These are phyloP conservation scores for Blastomyces parvus DNA, from an alignment of 2,329 filamentous ascomycete genomes.

Conservation along the genomic window DNA sequence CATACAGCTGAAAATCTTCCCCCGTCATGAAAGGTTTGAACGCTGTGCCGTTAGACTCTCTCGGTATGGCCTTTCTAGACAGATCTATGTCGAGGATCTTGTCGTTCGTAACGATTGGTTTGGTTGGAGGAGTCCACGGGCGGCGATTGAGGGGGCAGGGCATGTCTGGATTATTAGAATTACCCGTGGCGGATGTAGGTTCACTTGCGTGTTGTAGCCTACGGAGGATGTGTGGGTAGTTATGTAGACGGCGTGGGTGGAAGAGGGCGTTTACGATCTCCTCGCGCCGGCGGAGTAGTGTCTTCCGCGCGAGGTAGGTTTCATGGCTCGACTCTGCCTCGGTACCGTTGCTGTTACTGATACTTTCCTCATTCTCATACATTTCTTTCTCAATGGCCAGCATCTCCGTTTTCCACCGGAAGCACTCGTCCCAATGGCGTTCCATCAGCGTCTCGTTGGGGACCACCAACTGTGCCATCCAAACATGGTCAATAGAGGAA, in stretches of 20 bases:
- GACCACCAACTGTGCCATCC: constrained; percentile 10
- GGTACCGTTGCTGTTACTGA: not conserved
- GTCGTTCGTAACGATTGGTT: not conserved
- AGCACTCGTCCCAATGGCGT: constrained; percentile 12
- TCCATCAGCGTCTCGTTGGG: constrained; percentile 5
- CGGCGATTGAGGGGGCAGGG: not conserved
- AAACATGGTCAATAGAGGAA: constrained; percentile 1
- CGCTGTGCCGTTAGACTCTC: not conserved
- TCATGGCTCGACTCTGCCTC: not conserved
- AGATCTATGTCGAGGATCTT: not conserved
- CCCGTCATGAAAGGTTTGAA: not conserved
- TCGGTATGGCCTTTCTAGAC: not conserved
- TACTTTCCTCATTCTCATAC: constrained; percentile 5
- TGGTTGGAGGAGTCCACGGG: not conserved
- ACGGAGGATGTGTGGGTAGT: not conserved
- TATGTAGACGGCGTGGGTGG: not conserved
- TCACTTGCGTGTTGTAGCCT: not conserved
- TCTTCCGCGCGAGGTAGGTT: not conserved
- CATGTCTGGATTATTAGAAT: not conserved
- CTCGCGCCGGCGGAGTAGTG: not conserved
- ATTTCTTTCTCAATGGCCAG: constrained; percentile 10
- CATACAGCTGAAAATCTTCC: not conserved
- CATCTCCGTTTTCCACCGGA: constrained; percentile 11
- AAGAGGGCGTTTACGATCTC: constrained; percentile 1
- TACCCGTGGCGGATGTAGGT: not conserved